Conservation (phyloP, 2,329 filamentous ascomycete genomes). For the Penicillium sp. region DNA sequence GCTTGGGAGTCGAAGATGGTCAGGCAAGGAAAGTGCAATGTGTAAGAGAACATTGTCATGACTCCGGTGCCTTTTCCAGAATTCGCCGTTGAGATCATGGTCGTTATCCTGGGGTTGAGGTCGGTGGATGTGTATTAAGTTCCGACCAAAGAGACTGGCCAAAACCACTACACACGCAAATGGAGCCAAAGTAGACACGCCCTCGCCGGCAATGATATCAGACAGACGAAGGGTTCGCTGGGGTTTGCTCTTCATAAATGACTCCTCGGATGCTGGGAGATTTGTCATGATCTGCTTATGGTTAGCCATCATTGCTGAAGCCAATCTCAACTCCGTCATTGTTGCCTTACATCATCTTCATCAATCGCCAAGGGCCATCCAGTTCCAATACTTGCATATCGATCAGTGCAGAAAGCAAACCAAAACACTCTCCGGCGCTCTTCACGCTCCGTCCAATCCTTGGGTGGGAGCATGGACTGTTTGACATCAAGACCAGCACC, state of each 20-base stretch:
- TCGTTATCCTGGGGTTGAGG: conserved; percentile 78
- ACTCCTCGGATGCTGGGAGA: conserved; percentile 78
- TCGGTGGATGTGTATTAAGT: conserved; percentile 85
- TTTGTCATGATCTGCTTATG: conserved; percentile 68
- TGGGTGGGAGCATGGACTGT: conserved; percentile 79
- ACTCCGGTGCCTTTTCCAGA: conserved; percentile 88
- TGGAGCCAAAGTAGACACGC: conserved; percentile 70
- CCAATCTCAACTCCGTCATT: neutral
- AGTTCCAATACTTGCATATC: conserved; percentile 92
- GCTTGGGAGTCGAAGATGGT: conserved; percentile 72
- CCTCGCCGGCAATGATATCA: conserved; percentile 57
- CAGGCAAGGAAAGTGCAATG: conserved; percentile 78
- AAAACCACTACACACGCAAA: conserved; percentile 80
- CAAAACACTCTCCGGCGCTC: conserved; percentile 91
- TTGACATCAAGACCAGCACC: conserved; percentile 83
- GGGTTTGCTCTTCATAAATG: conserved; percentile 75
- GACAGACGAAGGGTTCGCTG: conserved; percentile 67
- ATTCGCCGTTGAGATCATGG: conserved; percentile 83
- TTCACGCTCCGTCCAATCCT: conserved; percentile 92
- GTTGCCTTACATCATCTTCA: conserved; percentile 68
- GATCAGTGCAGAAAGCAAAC: conserved; percentile 86
- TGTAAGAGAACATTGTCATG: conserved; percentile 90
- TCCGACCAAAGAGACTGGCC: conserved; percentile 86
- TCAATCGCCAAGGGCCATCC: conserved; percentile 96
- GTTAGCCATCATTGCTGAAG: conserved; percentile 19